phyloP scores from a whole-genome alignment of 2,329 filamentous ascomycete genomes.

The Neonectria faginata region DNA sequence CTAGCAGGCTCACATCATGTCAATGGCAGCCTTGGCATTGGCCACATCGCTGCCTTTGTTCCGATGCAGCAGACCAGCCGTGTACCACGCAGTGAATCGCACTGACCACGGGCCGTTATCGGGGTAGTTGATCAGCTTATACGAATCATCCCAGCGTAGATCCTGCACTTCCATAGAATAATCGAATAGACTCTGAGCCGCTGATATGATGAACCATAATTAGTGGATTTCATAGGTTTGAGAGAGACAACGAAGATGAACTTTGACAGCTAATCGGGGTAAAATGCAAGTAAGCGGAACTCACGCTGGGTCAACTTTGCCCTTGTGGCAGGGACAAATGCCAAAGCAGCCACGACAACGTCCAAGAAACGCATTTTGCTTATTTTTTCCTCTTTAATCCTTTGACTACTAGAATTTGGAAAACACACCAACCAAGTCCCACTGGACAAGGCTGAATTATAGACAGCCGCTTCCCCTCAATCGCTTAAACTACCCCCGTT shows the following conservation, averaged over 20 bases:
- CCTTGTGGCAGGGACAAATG: not conserved
- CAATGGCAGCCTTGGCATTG: slow-evolving; percentile 51
- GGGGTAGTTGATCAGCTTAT: slow-evolving; percentile 56
- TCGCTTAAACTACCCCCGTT: not conserved
- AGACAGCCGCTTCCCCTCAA: slow-evolving; percentile 2
- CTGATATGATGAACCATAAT: slow-evolving; percentile 28
- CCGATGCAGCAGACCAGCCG: slow-evolving; percentile 52
- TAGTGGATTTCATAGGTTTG: not conserved
- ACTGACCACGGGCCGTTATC: slow-evolving; percentile 57
- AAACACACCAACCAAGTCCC: not conserved
- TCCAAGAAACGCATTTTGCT: slow-evolving; percentile 5
- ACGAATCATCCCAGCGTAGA: slow-evolving; percentile 54
- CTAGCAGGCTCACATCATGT: slow-evolving; percentile 47
- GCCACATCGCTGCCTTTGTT: slow-evolving; percentile 50
- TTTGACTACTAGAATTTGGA: not conserved
- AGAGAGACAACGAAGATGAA: too few relatives aligned
- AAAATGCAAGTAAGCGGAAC: not conserved
- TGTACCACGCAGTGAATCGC: slow-evolving; percentile 58
- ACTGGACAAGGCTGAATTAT: slow-evolving; percentile 1
- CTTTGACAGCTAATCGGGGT: too few relatives aligned
- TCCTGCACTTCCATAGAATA: slow-evolving; percentile 56
- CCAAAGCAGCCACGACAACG: not conserved
- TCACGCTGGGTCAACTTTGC: slow-evolving; percentile 13
- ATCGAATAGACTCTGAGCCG: slow-evolving; percentile 53
- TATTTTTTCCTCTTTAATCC: not conserved